A percentile compares a stretch with the other conserved stretches of the same genome.
phyloP scores from a whole-genome alignment of 306 rosid genomes.

The Quercus glauca region DNA sequence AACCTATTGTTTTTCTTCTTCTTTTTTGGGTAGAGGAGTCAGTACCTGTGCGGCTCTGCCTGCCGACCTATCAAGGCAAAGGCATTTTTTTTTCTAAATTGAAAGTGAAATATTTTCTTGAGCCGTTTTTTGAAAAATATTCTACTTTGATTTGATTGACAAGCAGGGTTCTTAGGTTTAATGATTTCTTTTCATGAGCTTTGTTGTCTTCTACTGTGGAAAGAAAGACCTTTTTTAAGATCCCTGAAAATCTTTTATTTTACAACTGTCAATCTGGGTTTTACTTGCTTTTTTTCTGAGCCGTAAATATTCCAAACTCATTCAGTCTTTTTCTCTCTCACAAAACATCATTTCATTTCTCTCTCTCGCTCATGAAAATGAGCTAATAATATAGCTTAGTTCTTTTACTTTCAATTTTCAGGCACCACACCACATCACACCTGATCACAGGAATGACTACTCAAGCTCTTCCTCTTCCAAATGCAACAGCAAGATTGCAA shows the following conservation, averaged over 20 bases:
- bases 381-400: neutral
- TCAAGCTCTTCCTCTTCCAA: constrained; percentile 64
- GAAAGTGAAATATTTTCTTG: neutral
- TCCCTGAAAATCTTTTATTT: constrained; percentile 32
- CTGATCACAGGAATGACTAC: constrained; percentile 43
- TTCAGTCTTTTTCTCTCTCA: constrained; percentile 43
- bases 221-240: constrained; percentile 24
- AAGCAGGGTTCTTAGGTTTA: constrained; percentile 24
- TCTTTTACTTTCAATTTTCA: neutral
- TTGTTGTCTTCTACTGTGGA: constrained; percentile 38
- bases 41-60: constrained; percentile 7
- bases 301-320: constrained; percentile 30
- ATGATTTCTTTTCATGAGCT: constrained; percentile 43
- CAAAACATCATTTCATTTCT: constrained; percentile 20
- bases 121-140: constrained; percentile 6
- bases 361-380: neutral
- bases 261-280: constrained; percentile 57
- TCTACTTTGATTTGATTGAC: constrained; percentile 40
- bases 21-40: constrained; percentile 23
- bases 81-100: neutral
- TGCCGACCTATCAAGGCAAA: constrained; percentile 26
- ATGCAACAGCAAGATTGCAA: constrained; percentile 73
- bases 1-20: constrained; percentile 7
- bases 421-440: constrained; percentile 48
- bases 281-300: constrained; percentile 37